Percentiles rank a stretch among this genome's conserved stretches.
Evolutionary conservation across 768 basidiomycete genomes (phyloP).

Genomic region (Termitomyces sp.): DNA sequence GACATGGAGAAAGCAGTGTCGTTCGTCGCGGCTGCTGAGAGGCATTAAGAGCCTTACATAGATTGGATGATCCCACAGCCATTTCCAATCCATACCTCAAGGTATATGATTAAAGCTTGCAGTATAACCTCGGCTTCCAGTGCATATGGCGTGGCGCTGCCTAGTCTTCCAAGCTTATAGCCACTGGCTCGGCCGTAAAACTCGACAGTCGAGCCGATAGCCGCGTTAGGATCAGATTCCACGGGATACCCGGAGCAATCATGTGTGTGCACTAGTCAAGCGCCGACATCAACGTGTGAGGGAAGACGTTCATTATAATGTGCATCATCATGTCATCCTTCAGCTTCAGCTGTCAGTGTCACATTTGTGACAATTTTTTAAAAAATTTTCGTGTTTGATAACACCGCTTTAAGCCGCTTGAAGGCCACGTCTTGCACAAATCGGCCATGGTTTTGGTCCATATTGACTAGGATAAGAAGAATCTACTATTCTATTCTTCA

Average conservation of each 20-base stretch:
- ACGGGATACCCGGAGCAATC: slow-evolving; percentile 1
- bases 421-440: no score
- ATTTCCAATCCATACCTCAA: not conserved
- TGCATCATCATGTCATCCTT: not conserved
- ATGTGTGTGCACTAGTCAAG: slow-evolving; percentile 2
- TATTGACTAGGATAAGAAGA: not conserved
- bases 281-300: slow-evolving; percentile 10
- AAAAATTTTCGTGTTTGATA: not conserved
- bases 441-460: no score
- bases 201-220: not conserved
- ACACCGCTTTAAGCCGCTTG: no score
- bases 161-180: not conserved
- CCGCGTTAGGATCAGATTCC: not conserved
- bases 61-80: not conserved
- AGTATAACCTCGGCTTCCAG: not conserved
- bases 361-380: not conserved
- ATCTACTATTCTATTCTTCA: not conserved
- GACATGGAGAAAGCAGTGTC: slow-evolving; percentile 9
- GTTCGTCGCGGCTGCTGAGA: slow-evolving; percentile 2
- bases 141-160: slow-evolving; percentile 11
- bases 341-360: not conserved
- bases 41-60: not conserved
- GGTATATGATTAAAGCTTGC: not conserved
- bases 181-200: not conserved
- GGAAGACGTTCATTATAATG: not conserved